A percentile compares a stretch with the other conserved stretches of the same genome.
Conservation (phyloP, 495 filamentous ascomycete genomes). For the Hyaloscypha variabilis region DNA sequence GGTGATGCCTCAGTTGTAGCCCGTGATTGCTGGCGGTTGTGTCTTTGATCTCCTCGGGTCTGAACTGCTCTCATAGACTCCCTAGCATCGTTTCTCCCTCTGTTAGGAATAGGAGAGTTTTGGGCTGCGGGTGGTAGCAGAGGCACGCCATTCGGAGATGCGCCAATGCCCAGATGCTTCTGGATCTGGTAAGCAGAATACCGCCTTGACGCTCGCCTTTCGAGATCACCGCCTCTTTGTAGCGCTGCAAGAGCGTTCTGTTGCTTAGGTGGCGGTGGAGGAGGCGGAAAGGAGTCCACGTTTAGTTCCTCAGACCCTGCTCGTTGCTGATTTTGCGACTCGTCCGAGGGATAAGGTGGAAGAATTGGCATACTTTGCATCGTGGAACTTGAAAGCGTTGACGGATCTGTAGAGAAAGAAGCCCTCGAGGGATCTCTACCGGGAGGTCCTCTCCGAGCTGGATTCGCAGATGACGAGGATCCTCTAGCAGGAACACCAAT, state of each 20-base stretch:
- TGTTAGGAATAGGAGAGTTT: slow-evolving; percentile 84
- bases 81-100: slow-evolving; percentile 76
- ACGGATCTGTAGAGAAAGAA: slow-evolving; percentile 52
- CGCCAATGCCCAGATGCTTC: slow-evolving; percentile 87
- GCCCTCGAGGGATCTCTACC: slow-evolving; percentile 48
- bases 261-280: slow-evolving; percentile 74
- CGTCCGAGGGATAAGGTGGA: slow-evolving; percentile 62
- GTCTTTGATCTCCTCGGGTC: slow-evolving; percentile 67
- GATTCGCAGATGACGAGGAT: slow-evolving; percentile 30
- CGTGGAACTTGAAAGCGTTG: slow-evolving; percentile 66
- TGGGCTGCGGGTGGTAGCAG: slow-evolving; percentile 74
- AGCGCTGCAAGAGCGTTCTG: slow-evolving; percentile 89
- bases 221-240: slow-evolving; percentile 89
- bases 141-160: slow-evolving; percentile 77
- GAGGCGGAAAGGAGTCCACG: slow-evolving; percentile 63
- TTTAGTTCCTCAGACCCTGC: slow-evolving; percentile 32
- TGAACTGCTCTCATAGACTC: slow-evolving; percentile 94
- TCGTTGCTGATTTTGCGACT: slow-evolving; percentile 43
- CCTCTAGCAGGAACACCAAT: slow-evolving; percentile 26
- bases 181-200: slow-evolving; percentile 96
- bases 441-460: slow-evolving; percentile 32
- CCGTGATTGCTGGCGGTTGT: slow-evolving; percentile 65
- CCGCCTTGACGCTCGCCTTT: slow-evolving; percentile 86
- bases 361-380: slow-evolving; percentile 72
- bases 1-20: slow-evolving; percentile 59